These are phyloP conservation scores for Vicia villosa DNA, from an alignment of 306 rosid species.

Conservation along the genomic window DNA sequence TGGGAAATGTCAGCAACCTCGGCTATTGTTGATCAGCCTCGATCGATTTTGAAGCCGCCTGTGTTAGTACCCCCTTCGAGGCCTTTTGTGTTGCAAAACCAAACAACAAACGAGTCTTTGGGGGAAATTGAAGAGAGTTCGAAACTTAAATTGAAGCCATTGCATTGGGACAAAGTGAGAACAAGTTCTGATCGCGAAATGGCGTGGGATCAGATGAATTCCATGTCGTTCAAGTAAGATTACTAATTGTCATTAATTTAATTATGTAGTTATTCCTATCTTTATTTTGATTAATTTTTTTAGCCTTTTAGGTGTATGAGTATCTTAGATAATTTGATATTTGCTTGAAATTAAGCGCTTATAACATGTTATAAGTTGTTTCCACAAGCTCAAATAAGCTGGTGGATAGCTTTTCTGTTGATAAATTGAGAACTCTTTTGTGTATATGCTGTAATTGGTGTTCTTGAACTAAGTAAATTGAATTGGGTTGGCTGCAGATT, in stretches of 20 bases:
- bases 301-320: neutral
- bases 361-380: neutral
- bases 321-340: constrained; percentile 6
- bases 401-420: neutral
- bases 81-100: constrained; percentile 50
- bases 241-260: neutral
- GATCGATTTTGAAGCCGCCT: constrained; percentile 52
- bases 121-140: constrained; percentile 52
- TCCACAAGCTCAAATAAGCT: neutral
- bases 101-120: constrained; percentile 30
- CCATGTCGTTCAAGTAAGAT: constrained; percentile 85
- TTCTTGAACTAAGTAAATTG: constrained; percentile 37
- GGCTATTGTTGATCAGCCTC: constrained; percentile 32
- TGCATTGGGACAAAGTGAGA: constrained; percentile 97
- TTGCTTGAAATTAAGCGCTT: neutral
- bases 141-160: constrained; percentile 76
- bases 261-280: neutral
- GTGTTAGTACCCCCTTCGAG: constrained; percentile 59
- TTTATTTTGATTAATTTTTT: neutral
- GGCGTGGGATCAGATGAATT: constrained; percentile 97
- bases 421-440: neutral
- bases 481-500: constrained; percentile 63
- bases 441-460: constrained; percentile 4
- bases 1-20: constrained; percentile 40
- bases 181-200: constrained; percentile 86